Evolutionary conservation across 2,329 filamentous ascomycete species (phyloP), one percentile per base, ranked within the genome.

Genomic region (Amauroascus verrucosus): DNA sequence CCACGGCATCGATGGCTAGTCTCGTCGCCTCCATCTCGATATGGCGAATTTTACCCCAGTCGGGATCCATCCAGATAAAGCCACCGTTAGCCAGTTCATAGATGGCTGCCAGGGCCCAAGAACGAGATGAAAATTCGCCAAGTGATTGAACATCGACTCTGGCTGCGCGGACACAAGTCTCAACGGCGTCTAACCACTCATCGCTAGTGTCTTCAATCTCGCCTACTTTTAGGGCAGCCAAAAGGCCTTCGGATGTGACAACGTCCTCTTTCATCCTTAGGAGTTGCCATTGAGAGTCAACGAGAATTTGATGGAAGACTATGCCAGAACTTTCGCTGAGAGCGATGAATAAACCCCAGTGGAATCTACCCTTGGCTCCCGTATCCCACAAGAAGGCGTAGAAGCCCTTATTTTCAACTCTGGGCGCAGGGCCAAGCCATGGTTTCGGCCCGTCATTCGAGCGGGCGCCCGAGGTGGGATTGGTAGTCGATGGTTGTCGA

Each of bases 321-420:
- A 56, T 22, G 18, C 58, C 57, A 5, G 49, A 28, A 4, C 30
- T 49, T 14, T 53, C 33, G 35, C 18, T 55, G 20, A 40, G 35
- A 16, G 57, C 55, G 43, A 60, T 35, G 40, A 60, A 47, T 37
- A 60, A 9, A 7, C 51, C 57, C 58, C 58, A 60, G 43, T 56
- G 55, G 37, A 54, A 60, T 20, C 40, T 50, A 14, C 48, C 33
- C 18, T 38, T 33, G 22, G 30, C 6, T 8, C 37, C 49, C 5
- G 54, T 53, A 32, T 54, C 48, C 45, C 48, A 56, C 16, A 59
- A 37, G 13, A 56, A 51, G 37, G 56, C 28, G 48, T 60, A 60
- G 37, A 59, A 43, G 1, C 54, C 55, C 20, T 60, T 56, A 9
- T 30, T 22, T 18, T 60, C 55, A 26, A 56, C 41, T 35, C 32